Conservation (phyloP, 2,329 filamentous ascomycete genomes). For the Fonsecaea pugnacius region DNA sequence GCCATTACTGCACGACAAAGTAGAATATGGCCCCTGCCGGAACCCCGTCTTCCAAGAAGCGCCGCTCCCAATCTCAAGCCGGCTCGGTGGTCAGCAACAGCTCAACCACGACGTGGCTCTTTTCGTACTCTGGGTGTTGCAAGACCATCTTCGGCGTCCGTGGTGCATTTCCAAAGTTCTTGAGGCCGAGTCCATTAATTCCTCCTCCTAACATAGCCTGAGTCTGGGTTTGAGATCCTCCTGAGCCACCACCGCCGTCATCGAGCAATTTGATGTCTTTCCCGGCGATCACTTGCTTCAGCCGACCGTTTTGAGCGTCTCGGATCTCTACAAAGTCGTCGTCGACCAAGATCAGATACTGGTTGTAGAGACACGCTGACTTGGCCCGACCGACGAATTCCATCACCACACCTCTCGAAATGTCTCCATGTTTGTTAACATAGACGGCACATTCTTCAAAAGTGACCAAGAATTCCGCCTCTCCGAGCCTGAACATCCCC, state of each 20-base stretch:
- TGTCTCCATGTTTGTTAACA: constrained; percentile 96
- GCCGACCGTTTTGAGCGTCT: constrained; percentile 90
- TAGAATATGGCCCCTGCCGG: neutral
- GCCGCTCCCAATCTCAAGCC: constrained; percentile 12
- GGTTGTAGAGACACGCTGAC: constrained; percentile 83
- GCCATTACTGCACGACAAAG: neutral
- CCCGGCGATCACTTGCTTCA: constrained; percentile 92
- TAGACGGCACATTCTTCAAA: constrained; percentile 98
- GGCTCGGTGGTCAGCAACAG: constrained; percentile 84
- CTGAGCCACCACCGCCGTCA: constrained; percentile 72
- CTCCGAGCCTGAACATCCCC: constrained; percentile 94
- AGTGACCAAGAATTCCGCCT: constrained; percentile 87
- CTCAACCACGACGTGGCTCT: constrained; percentile 87
- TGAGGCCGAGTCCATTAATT: constrained; percentile 40
- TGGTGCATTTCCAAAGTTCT: constrained; percentile 46
- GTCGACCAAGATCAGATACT: constrained; percentile 91
- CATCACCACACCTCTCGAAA: constrained; percentile 93
- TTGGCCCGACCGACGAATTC: constrained; percentile 96
- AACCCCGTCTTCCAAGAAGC: neutral
- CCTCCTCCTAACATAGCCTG: constrained; percentile 45
- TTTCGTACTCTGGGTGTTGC: constrained; percentile 86
- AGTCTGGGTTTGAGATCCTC: constrained; percentile 48
- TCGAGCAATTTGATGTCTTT: constrained; percentile 89
- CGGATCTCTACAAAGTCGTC: constrained; percentile 96
- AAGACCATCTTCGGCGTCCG: constrained; percentile 92